Evolutionary conservation across 2,329 filamentous ascomycete genomes (phyloP).

Genomic region (Esteya vermicola): DNA sequence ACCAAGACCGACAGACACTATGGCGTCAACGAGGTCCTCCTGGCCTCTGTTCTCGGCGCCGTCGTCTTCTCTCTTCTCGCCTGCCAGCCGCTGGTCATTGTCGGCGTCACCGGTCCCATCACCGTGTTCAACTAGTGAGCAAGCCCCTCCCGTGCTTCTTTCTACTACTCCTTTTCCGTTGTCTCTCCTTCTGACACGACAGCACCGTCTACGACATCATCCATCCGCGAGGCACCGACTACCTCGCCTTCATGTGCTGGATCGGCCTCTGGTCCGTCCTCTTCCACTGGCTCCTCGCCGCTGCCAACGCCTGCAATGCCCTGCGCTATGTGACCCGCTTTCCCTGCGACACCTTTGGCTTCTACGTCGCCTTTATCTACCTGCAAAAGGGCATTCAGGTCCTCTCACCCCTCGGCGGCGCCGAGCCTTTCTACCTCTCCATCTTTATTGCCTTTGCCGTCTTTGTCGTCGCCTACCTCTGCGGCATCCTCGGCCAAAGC

Average conservation of each 20-base stretch:
- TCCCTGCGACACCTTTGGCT: constrained; percentile 86
- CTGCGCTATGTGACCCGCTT: constrained; percentile 85
- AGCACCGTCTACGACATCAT: constrained; percentile 84
- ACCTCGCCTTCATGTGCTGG: constrained; percentile 84
- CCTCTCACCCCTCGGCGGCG: constrained; percentile 56
- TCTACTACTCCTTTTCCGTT: neutral
- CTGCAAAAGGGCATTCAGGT: constrained; percentile 85
- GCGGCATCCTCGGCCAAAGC: constrained; percentile 55
- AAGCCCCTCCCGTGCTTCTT: neutral
- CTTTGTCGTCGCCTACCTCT: constrained; percentile 61
- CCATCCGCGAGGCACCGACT: constrained; percentile 59
- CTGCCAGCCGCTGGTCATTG: constrained; percentile 77
- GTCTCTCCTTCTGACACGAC: neutral
- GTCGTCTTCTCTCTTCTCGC: constrained; percentile 70
- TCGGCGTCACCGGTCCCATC: constrained; percentile 81
- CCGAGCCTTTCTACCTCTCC: constrained; percentile 61
- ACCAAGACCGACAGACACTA: constrained; percentile 73
- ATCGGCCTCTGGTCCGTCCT: constrained; percentile 79
- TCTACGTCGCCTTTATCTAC: constrained; percentile 87
- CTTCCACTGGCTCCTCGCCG: constrained; percentile 71
- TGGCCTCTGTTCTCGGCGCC: constrained; percentile 69
- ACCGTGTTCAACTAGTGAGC: constrained; percentile 78
- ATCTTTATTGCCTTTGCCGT: constrained; percentile 65
- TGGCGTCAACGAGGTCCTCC: constrained; percentile 82
- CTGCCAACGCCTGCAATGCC: constrained; percentile 77